These are phyloP conservation scores for Paecilomyces dactylethromorphus DNA, from an alignment of 2,329 filamentous ascomycete genomes.

Conservation along the genomic window DNA sequence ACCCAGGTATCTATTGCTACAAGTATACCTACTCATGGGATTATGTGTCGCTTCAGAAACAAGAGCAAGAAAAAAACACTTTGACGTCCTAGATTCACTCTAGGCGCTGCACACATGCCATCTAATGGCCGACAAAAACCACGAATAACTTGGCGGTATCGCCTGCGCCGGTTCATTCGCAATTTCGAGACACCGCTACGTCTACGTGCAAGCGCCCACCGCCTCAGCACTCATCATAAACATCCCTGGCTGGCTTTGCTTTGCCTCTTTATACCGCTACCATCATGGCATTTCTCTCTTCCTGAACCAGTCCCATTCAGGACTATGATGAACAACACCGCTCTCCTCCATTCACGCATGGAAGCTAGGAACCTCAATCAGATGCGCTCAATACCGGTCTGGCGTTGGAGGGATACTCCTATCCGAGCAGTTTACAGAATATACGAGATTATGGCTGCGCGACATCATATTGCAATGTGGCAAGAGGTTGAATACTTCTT, in stretches of 20 bases:
- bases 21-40: background rate
- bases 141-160: slow-evolving; percentile 9
- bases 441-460: slow-evolving; percentile 16
- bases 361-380: slow-evolving; percentile 1
- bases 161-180: slow-evolving; percentile 5
- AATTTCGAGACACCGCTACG: slow-evolving; percentile 7
- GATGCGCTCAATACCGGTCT: slow-evolving; percentile 3
- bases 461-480: slow-evolving; percentile 12
- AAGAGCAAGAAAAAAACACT: background rate
- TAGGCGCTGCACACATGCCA: background rate
- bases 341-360: slow-evolving; percentile 5
- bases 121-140: background rate
- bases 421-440: slow-evolving; percentile 18
- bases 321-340: slow-evolving; percentile 4
- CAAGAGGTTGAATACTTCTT: slow-evolving; percentile 20
- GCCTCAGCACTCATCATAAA: slow-evolving; percentile 9
- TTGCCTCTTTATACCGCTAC: slow-evolving; percentile 12
- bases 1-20: background rate
- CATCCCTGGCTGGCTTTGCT: slow-evolving; percentile 13
- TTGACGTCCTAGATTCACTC: background rate
- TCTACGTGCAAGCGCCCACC: slow-evolving; percentile 7
- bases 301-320: slow-evolving; percentile 4
- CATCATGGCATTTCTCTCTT: slow-evolving; percentile 12
- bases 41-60: background rate
- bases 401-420: slow-evolving; percentile 17